Percentiles rank a stretch among this genome's conserved stretches.
Evolutionary conservation across 2,329 filamentous ascomycete genomes (phyloP).

Genomic region (Dothideomycetidae sp.): DNA sequence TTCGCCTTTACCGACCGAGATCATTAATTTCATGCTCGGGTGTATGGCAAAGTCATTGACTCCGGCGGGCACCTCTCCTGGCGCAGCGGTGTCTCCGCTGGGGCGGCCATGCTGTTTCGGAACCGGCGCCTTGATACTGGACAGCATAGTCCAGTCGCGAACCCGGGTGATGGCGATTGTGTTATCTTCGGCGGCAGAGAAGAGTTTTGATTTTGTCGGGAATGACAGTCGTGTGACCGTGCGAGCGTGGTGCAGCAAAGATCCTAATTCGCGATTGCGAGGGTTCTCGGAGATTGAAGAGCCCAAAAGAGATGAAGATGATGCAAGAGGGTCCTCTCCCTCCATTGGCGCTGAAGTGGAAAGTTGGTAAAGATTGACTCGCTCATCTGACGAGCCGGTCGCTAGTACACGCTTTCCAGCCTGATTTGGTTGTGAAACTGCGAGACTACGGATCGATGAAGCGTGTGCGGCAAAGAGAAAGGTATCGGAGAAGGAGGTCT

Average conservation of each 20-base stretch:
- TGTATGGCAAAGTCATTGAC: conserved; percentile 93
- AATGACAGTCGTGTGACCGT: conserved; percentile 70
- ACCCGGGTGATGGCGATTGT: conserved; percentile 77
- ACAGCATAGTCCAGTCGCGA: conserved; percentile 78
- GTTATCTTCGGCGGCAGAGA: conserved; percentile 82
- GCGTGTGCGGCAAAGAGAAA: conserved; percentile 93
- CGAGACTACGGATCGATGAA: conserved; percentile 78
- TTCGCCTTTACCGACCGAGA: conserved; percentile 81
- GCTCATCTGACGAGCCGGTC: conserved; percentile 82
- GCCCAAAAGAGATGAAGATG: conserved; percentile 44
- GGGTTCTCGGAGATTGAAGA: conserved; percentile 70
- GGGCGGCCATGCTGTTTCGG: conserved; percentile 68
- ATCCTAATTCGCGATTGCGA: conserved; percentile 76
- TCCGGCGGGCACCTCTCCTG: conserved; percentile 68
- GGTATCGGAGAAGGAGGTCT: conserved; percentile 65
- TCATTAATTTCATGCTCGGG: conserved; percentile 91
- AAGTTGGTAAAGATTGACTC: conserved; percentile 86
- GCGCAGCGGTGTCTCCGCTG: conserved; percentile 75
- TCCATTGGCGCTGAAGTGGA: conserved; percentile 43
- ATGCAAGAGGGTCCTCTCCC: neutral
- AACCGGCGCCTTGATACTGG: conserved; percentile 75
- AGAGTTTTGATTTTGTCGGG: conserved; percentile 71
- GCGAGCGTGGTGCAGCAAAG: conserved; percentile 71
- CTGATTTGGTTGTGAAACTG: conserved; percentile 54
- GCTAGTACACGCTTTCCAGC: conserved; percentile 75